phyloP scores from a whole-genome alignment of 805 yeast genomes.

The Suhomyces sp. region DNA sequence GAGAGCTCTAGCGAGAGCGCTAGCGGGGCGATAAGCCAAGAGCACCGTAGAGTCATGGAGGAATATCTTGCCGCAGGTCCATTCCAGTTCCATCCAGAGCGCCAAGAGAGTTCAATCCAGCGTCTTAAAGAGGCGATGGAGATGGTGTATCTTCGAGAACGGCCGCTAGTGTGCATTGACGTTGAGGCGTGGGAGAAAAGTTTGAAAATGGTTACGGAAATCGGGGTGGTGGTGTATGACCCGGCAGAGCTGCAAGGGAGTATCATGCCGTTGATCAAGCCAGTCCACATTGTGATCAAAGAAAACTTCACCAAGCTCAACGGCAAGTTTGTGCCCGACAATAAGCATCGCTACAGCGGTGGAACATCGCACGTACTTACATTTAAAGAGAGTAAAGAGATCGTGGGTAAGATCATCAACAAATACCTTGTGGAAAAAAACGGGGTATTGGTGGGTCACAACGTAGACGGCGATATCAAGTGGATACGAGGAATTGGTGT shows the following conservation, averaged over 20 bases:
- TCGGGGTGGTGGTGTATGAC: constrained; percentile 25
- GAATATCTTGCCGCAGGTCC: background rate
- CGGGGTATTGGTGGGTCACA: constrained; percentile 21
- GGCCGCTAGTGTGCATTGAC: constrained; percentile 25
- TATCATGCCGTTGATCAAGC: constrained; percentile 15
- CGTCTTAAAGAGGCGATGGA: constrained; percentile 12
- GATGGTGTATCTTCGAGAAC: constrained; percentile 17
- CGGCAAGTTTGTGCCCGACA: constrained; percentile 21
- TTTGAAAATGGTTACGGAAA: constrained; percentile 19
- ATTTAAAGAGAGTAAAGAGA: constrained; percentile 7
- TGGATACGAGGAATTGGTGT: constrained; percentile 16
- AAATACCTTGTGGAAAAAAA: constrained; percentile 14
- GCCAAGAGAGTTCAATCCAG: background rate
- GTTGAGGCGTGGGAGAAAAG: constrained; percentile 25
- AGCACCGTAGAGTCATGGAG: background rate
- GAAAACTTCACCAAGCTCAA: constrained; percentile 16
- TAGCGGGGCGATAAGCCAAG: background rate
- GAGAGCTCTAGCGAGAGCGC: background rate
- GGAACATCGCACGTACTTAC: constrained; percentile 19
- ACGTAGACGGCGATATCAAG: constrained; percentile 10
- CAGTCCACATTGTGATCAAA: constrained; percentile 19
- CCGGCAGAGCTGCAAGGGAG: constrained; percentile 15
- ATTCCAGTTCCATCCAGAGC: background rate
- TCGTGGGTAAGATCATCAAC: constrained; percentile 10
- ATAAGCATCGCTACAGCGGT: constrained; percentile 19